phyloP scores from a whole-genome alignment of 352 stramenopile species.

The Blastocystis sp. region DNA sequence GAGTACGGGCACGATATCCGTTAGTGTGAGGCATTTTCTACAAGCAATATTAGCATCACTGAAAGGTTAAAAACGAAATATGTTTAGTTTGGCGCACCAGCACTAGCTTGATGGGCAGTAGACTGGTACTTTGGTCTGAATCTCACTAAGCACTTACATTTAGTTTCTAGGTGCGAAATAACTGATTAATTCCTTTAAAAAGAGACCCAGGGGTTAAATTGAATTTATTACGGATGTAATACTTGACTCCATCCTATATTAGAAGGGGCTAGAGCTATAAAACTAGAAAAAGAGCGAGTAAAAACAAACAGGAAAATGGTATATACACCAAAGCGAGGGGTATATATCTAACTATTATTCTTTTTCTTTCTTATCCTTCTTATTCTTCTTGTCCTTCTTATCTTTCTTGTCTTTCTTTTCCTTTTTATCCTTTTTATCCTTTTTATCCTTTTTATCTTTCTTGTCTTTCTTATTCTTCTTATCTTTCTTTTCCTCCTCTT shows the following conservation, averaged over 20 bases:
- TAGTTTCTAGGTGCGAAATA: neutral
- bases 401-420: slow-evolving; percentile 60
- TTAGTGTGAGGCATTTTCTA: slow-evolving; percentile 95
- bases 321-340: too few species aligned
- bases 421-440: neutral
- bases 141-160: neutral
- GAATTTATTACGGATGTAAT: neutral
- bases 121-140: neutral
- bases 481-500: slow-evolving; percentile 14
- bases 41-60: neutral
- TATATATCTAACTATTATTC: too few species aligned
- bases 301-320: neutral
- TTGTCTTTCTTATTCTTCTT: neutral
- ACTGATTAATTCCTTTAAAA: neutral
- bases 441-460: neutral
- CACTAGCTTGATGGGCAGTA: neutral
- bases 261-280: neutral
- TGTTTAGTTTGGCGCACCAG: neutral
- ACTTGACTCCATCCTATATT: neutral
- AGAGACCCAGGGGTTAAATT: neutral
- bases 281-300: neutral
- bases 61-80: neutral
- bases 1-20: slow-evolving; percentile 94
- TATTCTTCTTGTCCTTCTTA: slow-evolving; percentile 59
- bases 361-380: neutral